A percentile compares a stretch with the other conserved stretches of the same genome.
Evolutionary conservation across 192 early-diverging fungal genomes (phyloP).

Genomic region (Entophlyctis luteolus): DNA sequence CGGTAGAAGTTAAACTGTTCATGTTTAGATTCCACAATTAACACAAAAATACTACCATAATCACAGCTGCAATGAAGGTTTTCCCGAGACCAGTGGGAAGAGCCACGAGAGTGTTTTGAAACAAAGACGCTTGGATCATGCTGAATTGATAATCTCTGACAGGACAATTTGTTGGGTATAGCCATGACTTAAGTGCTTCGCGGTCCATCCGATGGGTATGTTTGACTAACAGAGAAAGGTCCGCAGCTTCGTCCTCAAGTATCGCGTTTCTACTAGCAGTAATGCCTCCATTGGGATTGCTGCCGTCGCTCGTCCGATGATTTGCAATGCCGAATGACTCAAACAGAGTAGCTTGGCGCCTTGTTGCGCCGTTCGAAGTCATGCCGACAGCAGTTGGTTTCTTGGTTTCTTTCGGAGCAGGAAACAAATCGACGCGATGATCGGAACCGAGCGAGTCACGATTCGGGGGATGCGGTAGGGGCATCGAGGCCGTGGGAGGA

Average conservation of each 20-base stretch:
- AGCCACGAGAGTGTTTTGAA: slow-evolving; percentile 81
- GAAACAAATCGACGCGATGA: not conserved
- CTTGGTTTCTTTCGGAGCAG: too few relatives aligned
- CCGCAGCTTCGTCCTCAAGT: not conserved
- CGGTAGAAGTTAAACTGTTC: slow-evolving; percentile 65
- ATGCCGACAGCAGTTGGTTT: not conserved
- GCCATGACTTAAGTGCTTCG: slow-evolving; percentile 56
- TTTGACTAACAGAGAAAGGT: not conserved
- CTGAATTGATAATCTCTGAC: slow-evolving; percentile 84
- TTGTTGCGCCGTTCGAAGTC: not conserved
- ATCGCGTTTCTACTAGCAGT: not conserved
- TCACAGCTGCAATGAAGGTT: slow-evolving; percentile 91
- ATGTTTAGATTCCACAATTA: slow-evolving; percentile 8
- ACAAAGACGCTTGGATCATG: slow-evolving; percentile 71
- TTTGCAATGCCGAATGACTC: not conserved
- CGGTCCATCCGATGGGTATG: slow-evolving; percentile 48
- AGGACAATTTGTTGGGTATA: slow-evolving; percentile 71
- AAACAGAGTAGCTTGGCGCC: slow-evolving; percentile 1
- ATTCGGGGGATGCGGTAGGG: too few relatives aligned
- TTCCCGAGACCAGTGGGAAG: slow-evolving; percentile 83
- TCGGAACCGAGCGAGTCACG: too few relatives aligned
- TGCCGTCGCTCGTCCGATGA: not conserved
- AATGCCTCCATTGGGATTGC: not conserved
- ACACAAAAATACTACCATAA: slow-evolving; percentile 84
- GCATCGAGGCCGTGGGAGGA: too few relatives aligned